Conservation (phyloP, 805 yeast species). For the Hanseniaspora valbyensis region DNA sequence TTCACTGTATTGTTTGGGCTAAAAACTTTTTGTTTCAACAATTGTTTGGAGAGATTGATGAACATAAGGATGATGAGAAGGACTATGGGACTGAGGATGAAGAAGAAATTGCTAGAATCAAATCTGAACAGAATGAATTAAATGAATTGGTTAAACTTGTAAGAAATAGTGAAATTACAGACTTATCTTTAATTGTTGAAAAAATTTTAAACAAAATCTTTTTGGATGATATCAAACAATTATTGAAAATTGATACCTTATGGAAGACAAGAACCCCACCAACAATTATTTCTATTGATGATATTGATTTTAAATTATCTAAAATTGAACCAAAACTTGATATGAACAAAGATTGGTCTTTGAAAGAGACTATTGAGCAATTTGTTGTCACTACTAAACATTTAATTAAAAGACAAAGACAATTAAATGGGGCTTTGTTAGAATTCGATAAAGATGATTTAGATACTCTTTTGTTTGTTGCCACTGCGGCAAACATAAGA, state of each 20-base stretch:
- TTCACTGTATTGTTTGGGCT: conserved; percentile 97
- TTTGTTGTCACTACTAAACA: conserved; percentile 39
- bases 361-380: conserved; percentile 51
- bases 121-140: conserved; percentile 58
- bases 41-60: conserved; percentile 49
- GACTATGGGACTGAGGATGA: conserved; percentile 53
- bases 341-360: conserved; percentile 43
- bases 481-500: conserved; percentile 71
- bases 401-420: conserved; percentile 39
- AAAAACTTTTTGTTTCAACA: conserved; percentile 79
- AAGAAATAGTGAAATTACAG: conserved; percentile 17
- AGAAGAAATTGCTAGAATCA: conserved; percentile 52
- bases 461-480: conserved; percentile 80
- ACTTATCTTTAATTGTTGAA: conserved; percentile 22
- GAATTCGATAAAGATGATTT: conserved; percentile 91
- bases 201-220: conserved; percentile 50
- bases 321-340: conserved; percentile 21
- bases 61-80: conserved; percentile 29
- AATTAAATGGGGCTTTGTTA: conserved; percentile 23
- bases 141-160: conserved; percentile 37
- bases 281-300: conserved; percentile 38
- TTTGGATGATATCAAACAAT: conserved; percentile 63
- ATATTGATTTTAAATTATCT: conserved; percentile 17
- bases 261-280: conserved; percentile 73
- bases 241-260: conserved; percentile 56